Evolutionary conservation across 441 rosid species (phyloP), one percentile per base, ranked within the genome.

Genomic region (Bocquillonia castaneifolia): DNA sequence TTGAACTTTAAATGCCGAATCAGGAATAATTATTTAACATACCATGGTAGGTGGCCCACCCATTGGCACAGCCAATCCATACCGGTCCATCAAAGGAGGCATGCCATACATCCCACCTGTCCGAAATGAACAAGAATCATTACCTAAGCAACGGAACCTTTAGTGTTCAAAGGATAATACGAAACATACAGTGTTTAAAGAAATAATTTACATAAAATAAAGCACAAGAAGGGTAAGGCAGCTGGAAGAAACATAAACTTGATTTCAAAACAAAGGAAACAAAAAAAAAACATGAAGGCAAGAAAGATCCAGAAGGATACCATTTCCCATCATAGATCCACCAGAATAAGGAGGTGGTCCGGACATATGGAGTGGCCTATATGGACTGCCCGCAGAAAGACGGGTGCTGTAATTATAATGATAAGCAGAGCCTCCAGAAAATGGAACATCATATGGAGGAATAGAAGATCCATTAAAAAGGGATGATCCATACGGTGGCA

Each of bases 261-360:
- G 14, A 50, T 55, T 34, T 6, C 0, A 14, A 10, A 34, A 3
- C 25, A 45, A 45, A 13, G 42, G 51, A 48, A 58, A 31, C 18
- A n/a, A 64, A 47, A 14, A 5, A 18, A 6, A 31, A 8, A 29
- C 1, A 37, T 14, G 59, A 51, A 50, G 28, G 59, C 28, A 63
- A 65, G 39, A 12, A 13, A 22, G 26, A 34, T 23, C 17, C 44
- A 52, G 32, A 18, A 55, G 28, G 67, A 42, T 78, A 92, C 99
- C 96, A 74, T 80, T 88, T 74, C 92, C 94, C 83, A 94, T 87
- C 90, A 94, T 87, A 34, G 99, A 88, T 51, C 93, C 96, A 32
- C 96, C 75, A 72, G 94, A 83, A 79, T 87, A 90, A 20, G 97
- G 96, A 48, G 92, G 84, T 29, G 96, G 96, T 66, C 85, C 93